Base-by-base conservation (phyloP, 2,329 filamentous ascomycete species). In the Hortaea werneckii region DNA sequence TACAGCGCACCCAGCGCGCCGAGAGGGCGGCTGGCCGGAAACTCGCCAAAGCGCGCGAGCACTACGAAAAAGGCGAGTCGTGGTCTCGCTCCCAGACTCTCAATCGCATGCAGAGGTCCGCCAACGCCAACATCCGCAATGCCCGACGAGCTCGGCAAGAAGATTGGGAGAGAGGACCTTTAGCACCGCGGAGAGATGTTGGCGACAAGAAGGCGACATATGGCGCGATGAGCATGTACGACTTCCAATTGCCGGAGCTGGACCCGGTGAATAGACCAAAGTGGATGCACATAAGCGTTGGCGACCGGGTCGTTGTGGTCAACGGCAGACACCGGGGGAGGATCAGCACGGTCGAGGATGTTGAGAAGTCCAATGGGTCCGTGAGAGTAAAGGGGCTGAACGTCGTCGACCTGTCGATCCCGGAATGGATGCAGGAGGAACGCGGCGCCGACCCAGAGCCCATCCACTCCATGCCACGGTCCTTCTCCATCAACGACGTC, bases 241-340 rank as follows among this genome's bases (percentile, higher is more conserved):
- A 53, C 43, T 47, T 53, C 34, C 39, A 48, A 11, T 50, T 63
- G 46, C 55, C 60, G 51, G 49, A 60, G 54, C 46, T 54, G 45
- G 50, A 53, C 44, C 41, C 54, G 38, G 43, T 54, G 40, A 40
- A 49, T 39, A 50, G 51, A 35, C 49, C 49, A 35, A 54, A 62
- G 44, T 58, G 58, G 42, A 51, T 46, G 28, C 60, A 60, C 11
- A 63, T 74, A 28, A 58, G 62, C 54, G 62, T 65, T 54, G 80
- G 82, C 5, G 92, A 96, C 66, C 78, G 92, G 49, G 88, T 95
- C 29, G 85, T 90, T 44, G 69, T 96, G 48, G 68, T 87, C 44
- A 79, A 83, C 50, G 89, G 90, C 6, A 76, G 75, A 32, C 85
- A 92, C 59, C 84, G 82, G 69, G 88, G 88, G 58, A 86, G 83